Conservation (phyloP, 352 stramenopile genomes). For the Blastocystis sp. region DNA sequence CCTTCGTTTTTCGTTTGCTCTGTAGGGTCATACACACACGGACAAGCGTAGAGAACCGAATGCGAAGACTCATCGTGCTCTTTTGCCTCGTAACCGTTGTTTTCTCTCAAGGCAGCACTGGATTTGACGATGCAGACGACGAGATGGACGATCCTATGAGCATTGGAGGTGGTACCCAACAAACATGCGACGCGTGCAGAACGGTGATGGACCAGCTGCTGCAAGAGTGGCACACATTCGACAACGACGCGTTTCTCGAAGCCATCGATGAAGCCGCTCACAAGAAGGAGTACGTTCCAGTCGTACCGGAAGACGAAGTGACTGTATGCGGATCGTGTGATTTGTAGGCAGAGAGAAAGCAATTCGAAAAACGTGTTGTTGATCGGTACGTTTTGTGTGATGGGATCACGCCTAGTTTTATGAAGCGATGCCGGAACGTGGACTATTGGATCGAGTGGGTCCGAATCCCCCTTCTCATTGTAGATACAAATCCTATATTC, state of each 20-base stretch:
- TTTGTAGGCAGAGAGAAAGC: conserved; percentile 13
- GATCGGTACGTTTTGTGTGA: background rate
- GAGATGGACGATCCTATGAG: conserved; percentile 37
- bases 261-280: conserved; percentile 32
- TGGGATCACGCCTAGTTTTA: conserved; percentile 5
- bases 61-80: background rate
- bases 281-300: conserved; percentile 37
- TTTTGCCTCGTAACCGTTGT: background rate
- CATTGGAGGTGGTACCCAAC: conserved; percentile 50
- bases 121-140: background rate
- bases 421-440: conserved; percentile 21
- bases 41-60: too few relatives aligned
- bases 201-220: conserved; percentile 55
- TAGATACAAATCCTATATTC: conserved; percentile 51
- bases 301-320: conserved; percentile 47
- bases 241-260: conserved; percentile 40
- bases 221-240: conserved; percentile 41
- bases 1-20: too few relatives aligned
- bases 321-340: background rate
- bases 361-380: conserved; percentile 26
- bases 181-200: conserved; percentile 54
- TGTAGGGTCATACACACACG: too few relatives aligned
- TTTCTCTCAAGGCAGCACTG: background rate
- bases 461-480: background rate
- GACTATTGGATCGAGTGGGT: conserved; percentile 29